Conservation (phyloP, 208 protist species). For the Histomonas meleagridis region DNA sequence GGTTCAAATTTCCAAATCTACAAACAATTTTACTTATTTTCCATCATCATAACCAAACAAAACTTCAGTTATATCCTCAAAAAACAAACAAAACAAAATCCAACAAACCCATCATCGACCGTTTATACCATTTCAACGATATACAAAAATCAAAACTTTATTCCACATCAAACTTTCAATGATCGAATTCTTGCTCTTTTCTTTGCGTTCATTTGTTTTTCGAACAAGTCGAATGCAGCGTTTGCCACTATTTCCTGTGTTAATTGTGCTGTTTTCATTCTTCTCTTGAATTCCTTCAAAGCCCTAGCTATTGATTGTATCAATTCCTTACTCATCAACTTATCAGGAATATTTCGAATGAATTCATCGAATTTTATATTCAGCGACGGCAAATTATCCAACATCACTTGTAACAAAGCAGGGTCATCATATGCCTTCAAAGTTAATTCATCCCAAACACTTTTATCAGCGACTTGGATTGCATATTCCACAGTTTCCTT, state of each 20-base stretch:
- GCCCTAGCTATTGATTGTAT: neutral
- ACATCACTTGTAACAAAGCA: neutral
- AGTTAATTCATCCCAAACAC: neutral
- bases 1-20: too few species aligned
- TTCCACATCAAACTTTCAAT: too few species aligned
- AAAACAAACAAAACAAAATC: too few species aligned
- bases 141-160: too few species aligned
- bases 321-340: neutral
- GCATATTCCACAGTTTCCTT: neutral
- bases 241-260: neutral
- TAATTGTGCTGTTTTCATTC: neutral
- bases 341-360: neutral
- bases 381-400: neutral
- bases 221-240: neutral
- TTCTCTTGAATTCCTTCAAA: neutral
- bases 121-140: too few species aligned
- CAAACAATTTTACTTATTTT: too few species aligned
- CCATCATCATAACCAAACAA: too few species aligned
- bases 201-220: neutral
- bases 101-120: too few species aligned
- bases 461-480: neutral
- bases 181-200: neutral
- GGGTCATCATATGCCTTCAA: neutral
- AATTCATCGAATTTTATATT: neutral
- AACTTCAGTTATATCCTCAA: too few species aligned